These are phyloP conservation scores for Globisporangium splendens DNA, from an alignment of 352 stramenopile genomes.

Conservation along the genomic window DNA sequence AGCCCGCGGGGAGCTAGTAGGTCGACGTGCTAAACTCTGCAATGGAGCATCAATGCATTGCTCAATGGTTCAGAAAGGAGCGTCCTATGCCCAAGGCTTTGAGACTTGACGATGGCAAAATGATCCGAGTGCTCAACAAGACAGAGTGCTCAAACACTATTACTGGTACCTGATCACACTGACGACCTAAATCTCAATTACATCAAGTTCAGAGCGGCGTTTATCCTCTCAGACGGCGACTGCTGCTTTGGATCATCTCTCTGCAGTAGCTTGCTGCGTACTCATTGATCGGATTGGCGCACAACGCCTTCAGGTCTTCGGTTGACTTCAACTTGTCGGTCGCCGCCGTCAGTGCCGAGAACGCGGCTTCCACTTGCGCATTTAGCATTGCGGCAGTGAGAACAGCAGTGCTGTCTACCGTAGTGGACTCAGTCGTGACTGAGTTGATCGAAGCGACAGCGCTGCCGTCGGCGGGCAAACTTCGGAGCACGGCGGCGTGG, in stretches of 20 bases:
- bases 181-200: too few species aligned
- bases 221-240: neutral
- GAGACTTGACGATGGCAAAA: too few species aligned
- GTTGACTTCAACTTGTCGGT: neutral
- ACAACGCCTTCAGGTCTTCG: slow-evolving; percentile 2
- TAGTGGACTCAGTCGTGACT: neutral
- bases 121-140: too few species aligned
- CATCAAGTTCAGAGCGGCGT: too few species aligned
- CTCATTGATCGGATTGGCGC: slow-evolving; percentile 23
- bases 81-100: too few species aligned
- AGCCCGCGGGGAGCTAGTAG: too few species aligned
- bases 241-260: slow-evolving; percentile 5
- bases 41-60: too few species aligned
- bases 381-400: neutral
- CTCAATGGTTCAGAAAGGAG: too few species aligned
- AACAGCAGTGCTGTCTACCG: neutral
- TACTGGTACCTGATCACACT: too few species aligned
- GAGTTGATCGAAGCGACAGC: neutral
- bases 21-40: too few species aligned
- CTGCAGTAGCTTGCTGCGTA: slow-evolving; percentile 32
- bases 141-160: too few species aligned
- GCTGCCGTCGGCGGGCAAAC: slow-evolving; percentile 20
- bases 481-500: slow-evolving; percentile 24
- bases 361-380: neutral
- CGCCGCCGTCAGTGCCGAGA: neutral